Evolutionary conservation across 2,329 filamentous ascomycete species (phyloP).

Genomic region (Fusarium dimerum): DNA sequence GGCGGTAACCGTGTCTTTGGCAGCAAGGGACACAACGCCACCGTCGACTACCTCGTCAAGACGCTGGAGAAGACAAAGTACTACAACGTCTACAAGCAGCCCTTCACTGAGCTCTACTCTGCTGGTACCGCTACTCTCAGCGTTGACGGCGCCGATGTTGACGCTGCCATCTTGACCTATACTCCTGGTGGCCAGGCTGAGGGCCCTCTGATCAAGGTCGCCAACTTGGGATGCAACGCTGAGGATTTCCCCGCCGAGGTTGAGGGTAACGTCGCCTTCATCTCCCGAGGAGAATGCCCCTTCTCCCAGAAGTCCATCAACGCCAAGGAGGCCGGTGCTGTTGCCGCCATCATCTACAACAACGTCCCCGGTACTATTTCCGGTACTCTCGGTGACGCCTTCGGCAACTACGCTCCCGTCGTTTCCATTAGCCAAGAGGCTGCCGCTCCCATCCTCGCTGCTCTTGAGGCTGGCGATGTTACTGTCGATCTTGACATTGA

Average conservation of each 20-base stretch:
- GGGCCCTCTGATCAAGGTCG: constrained; percentile 46
- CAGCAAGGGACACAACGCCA: constrained; percentile 46
- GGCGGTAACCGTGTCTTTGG: constrained; percentile 46
- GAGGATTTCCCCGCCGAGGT: constrained; percentile 55
- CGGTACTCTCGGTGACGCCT: constrained; percentile 57
- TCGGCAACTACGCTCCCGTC: constrained; percentile 49
- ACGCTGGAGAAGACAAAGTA: constrained; percentile 40
- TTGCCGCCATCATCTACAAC: constrained; percentile 62
- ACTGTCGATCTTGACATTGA: constrained; percentile 43
- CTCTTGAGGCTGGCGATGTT: constrained; percentile 34
- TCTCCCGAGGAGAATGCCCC: constrained; percentile 59
- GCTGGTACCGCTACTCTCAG: constrained; percentile 33
- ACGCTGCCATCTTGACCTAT: constrained; percentile 44
- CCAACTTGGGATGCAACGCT: constrained; percentile 54
- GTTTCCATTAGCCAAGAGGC: constrained; percentile 53
- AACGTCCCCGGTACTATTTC: constrained; percentile 52
- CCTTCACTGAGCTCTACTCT: constrained; percentile 42
- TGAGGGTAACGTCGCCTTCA: constrained; percentile 58
- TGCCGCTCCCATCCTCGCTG: constrained; percentile 36
- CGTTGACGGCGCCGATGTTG: constrained; percentile 31
- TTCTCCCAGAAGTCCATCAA: constrained; percentile 59
- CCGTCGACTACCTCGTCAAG: constrained; percentile 46
- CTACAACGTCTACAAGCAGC: constrained; percentile 47
- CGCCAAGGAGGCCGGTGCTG: constrained; percentile 58
- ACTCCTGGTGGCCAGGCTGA: constrained; percentile 48